These are phyloP conservation scores for Cladophialophora carrionii DNA, from an alignment of 2,329 filamentous ascomycete genomes.

Conservation along the genomic window DNA sequence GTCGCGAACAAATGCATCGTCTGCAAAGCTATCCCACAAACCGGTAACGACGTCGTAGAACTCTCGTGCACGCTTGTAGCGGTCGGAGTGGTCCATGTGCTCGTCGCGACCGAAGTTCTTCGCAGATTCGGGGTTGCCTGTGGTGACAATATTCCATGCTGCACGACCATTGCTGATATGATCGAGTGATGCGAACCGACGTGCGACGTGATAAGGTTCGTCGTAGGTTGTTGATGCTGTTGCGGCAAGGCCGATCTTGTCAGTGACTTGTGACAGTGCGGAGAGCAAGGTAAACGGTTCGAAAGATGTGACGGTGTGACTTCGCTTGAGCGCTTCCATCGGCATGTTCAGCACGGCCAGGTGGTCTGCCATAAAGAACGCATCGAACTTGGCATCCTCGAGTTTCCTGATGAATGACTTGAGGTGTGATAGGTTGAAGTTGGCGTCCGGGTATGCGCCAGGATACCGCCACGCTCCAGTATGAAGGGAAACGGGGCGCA, in stretches of 20 bases:
- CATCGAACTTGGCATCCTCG: slow-evolving; percentile 59
- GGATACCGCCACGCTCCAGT: slow-evolving; percentile 63
- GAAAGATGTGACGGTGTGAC: slow-evolving; percentile 62
- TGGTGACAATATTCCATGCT: slow-evolving; percentile 61
- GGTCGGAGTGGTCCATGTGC: slow-evolving; percentile 55
- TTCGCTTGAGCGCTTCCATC: slow-evolving; percentile 59
- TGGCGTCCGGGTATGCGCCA: slow-evolving; percentile 59
- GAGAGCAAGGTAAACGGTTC: slow-evolving; percentile 60
- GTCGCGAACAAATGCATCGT: slow-evolving; percentile 59
- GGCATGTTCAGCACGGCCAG: slow-evolving; percentile 61
- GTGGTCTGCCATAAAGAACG: slow-evolving; percentile 62
- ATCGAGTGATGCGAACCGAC: slow-evolving; percentile 59
- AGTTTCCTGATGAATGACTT: slow-evolving; percentile 59
- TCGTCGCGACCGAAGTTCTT: slow-evolving; percentile 58
- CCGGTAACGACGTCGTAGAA: slow-evolving; percentile 60
- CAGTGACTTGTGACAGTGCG: slow-evolving; percentile 54
- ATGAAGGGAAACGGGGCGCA: slow-evolving; percentile 61
- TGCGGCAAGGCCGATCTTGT: slow-evolving; percentile 57
- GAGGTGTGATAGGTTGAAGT: slow-evolving; percentile 61
- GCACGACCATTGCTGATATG: slow-evolving; percentile 57
- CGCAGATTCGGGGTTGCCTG: slow-evolving; percentile 56
- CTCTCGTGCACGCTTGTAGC: slow-evolving; percentile 57
- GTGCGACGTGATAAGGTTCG: slow-evolving; percentile 58
- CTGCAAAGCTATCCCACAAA: slow-evolving; percentile 60
- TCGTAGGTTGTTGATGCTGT: slow-evolving; percentile 61